Evolutionary conservation across 148 eudicot genomes (phyloP), one percentile per base, ranked within the genome.

Genomic region (Persicaria maculosa): DNA sequence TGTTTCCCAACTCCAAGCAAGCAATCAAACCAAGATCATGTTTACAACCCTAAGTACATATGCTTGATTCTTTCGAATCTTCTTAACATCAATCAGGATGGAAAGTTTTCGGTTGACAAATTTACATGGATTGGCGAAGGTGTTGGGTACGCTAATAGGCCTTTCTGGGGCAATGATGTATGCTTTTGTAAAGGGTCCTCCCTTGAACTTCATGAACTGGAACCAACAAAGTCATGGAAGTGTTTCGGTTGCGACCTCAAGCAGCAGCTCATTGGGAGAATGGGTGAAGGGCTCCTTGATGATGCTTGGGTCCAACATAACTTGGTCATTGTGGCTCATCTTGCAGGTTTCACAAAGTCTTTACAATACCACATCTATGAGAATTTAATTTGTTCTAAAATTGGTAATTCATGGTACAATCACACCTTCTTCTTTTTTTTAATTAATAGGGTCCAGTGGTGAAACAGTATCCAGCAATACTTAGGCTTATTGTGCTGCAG

Each of bases 401-500:
- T 1, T 31, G 40, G 40, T 31, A 31, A 31, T 31, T 31, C 3
- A 31, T 31, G 40, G 40, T 31, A 31, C 40, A 31, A 31, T 31
- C 40, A 31, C 40, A 31, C 40, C 3, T 2, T 2, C 1, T 31
- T 31, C 1, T 1, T 31, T 31, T 31, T 48, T 48, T 10, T 9
- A 22, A 22, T 22, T 22, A 14, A 57, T 72, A 87, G 87, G 84
- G 73, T 43, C 81, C 85, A 9, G 40, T 86, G 7, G 25, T 81
- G 67, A 86, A 77, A 50, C 52, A 78, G 15, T 86, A 86, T 52
- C 83, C 86, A 4, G 82, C 81, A 31, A 80, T 73, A 71, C 20
- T 86, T 9, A 67, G 85, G 19, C 77, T 86, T 3, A 80, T 82
- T 2, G 78, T 80, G 1, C 52, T 86, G n/a, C 86, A 84, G 72